A percentile compares a stretch with the other conserved stretches of the same genome.
phyloP scores from a whole-genome alignment of 2,329 filamentous ascomycete genomes.

The Hortaea sp. region DNA sequence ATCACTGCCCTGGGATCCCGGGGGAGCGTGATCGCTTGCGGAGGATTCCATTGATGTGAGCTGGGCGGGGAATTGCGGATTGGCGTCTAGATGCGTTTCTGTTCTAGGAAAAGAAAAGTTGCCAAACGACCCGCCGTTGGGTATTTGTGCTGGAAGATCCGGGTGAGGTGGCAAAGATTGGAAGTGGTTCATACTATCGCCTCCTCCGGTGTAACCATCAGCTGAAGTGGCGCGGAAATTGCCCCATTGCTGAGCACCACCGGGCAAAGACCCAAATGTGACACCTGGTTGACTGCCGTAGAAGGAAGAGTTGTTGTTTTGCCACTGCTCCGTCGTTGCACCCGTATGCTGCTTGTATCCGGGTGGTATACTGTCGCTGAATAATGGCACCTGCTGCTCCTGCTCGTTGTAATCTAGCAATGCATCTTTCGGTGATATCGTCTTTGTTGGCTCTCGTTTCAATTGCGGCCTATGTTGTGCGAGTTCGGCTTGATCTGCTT shows the following conservation, averaged over 20 bases:
- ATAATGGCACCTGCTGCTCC: slow-evolving; percentile 61
- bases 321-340: slow-evolving; percentile 29
- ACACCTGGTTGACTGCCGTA: slow-evolving; percentile 32
- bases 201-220: slow-evolving; percentile 20
- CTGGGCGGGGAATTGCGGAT: slow-evolving; percentile 49
- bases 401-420: slow-evolving; percentile 72
- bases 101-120: slow-evolving; percentile 19
- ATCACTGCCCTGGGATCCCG: slow-evolving; percentile 33
- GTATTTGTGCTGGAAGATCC: slow-evolving; percentile 16
- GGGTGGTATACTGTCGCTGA: slow-evolving; percentile 44
- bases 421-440: slow-evolving; percentile 90
- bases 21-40: slow-evolving; percentile 41
- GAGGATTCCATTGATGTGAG: slow-evolving; percentile 54
- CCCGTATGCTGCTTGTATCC: slow-evolving; percentile 26
- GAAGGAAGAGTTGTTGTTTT: slow-evolving; percentile 28
- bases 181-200: slow-evolving; percentile 26
- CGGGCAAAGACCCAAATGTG: slow-evolving; percentile 34
- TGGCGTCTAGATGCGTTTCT: slow-evolving; percentile 25
- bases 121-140: not conserved
- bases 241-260: slow-evolving; percentile 32
- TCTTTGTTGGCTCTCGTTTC: slow-evolving; percentile 48
- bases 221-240: slow-evolving; percentile 35
- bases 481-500: slow-evolving; percentile 43
- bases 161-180: slow-evolving; percentile 15
- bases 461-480: slow-evolving; percentile 22